A percentile compares a stretch with the other conserved stretches of the same genome.
Evolutionary conservation across 495 filamentous ascomycete species (phyloP).

Genomic region (Trichoderma reesei): DNA sequence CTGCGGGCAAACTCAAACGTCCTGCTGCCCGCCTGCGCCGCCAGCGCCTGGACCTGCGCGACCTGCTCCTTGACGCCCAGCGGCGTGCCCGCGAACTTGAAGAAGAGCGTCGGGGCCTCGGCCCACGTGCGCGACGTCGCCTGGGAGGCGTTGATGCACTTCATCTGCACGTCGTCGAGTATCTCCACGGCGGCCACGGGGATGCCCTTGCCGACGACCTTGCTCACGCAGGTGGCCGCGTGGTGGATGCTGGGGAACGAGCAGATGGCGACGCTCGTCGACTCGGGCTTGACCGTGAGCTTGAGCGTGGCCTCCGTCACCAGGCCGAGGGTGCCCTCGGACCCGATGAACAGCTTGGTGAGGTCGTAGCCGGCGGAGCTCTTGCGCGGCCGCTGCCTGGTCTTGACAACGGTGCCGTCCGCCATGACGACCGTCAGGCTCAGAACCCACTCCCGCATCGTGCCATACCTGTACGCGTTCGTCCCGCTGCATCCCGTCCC

Average conservation of each 20-base stretch:
- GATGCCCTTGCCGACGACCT: slow-evolving; percentile 69
- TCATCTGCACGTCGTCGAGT: slow-evolving; percentile 90
- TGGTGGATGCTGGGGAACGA: slow-evolving; percentile 68
- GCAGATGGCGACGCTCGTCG: slow-evolving; percentile 74
- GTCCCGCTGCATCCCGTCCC: slow-evolving; percentile 90
- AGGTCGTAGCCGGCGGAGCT: slow-evolving; percentile 80
- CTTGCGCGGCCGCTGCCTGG: slow-evolving; percentile 65
- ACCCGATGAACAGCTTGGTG: slow-evolving; percentile 65
- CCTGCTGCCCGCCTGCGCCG: slow-evolving; percentile 49
- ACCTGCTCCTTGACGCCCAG: slow-evolving; percentile 77
- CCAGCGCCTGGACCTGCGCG: slow-evolving; percentile 55
- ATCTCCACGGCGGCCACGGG: slow-evolving; percentile 86
- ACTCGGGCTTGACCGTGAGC: slow-evolving; percentile 66
- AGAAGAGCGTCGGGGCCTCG: slow-evolving; percentile 79
- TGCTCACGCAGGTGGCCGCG: slow-evolving; percentile 72
- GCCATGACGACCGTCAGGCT: slow-evolving; percentile 85
- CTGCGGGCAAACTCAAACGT: slow-evolving; percentile 72
- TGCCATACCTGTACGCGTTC: slow-evolving; percentile 88
- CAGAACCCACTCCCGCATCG: slow-evolving; percentile 95
- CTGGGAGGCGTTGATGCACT: slow-evolving; percentile 74
- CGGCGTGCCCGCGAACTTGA: slow-evolving; percentile 81
- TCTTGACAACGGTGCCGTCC: slow-evolving; percentile 88
- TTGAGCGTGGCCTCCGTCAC: slow-evolving; percentile 74
- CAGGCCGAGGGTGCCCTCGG: slow-evolving; percentile 67
- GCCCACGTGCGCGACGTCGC: slow-evolving; percentile 63